A percentile compares a stretch with the other conserved stretches of the same genome.
Conservation (phyloP, 2,329 filamentous ascomycete genomes). For the Paracamarosporium sp. region DNA sequence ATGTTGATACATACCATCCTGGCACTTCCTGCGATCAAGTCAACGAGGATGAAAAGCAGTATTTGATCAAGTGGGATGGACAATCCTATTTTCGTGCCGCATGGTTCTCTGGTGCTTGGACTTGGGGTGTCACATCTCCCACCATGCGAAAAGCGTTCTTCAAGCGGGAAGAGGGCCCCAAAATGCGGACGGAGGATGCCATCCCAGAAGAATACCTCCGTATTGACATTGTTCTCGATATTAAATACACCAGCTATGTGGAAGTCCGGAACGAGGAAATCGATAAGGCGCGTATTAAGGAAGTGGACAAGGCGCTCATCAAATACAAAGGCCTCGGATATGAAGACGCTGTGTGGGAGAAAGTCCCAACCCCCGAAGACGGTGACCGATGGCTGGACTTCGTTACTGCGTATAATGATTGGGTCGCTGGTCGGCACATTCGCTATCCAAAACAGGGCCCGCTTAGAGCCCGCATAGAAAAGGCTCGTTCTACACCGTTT, state of each 20-base stretch:
- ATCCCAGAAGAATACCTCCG: conserved; percentile 86
- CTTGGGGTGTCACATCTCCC: conserved; percentile 71
- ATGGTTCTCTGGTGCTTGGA: conserved; percentile 92
- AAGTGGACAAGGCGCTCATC: conserved; percentile 77
- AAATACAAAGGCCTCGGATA: conserved; percentile 95
- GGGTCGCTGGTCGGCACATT: conserved; percentile 79
- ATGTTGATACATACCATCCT: conserved; percentile 62
- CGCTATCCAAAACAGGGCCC: conserved; percentile 59
- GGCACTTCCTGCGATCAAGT: conserved; percentile 63
- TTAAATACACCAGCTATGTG: conserved; percentile 69
- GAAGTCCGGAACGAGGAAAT: conserved; percentile 68
- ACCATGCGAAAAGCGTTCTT: conserved; percentile 77
- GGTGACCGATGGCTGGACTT: conserved; percentile 80
- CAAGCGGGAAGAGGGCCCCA: conserved; percentile 72
- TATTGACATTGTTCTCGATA: conserved; percentile 86
- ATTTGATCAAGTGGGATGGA: conserved; percentile 86
- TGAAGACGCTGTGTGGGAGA: conserved; percentile 90
- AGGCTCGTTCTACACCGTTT: conserved; percentile 72
- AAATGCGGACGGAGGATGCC: conserved; percentile 76
- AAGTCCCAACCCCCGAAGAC: conserved; percentile 71
- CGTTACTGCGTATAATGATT: conserved; percentile 83
- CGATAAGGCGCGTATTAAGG: conserved; percentile 73
- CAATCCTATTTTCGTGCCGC: conserved; percentile 81
- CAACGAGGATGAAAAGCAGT: conserved; percentile 84
- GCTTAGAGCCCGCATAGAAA: conserved; percentile 72